A percentile compares a stretch with the other conserved stretches of the same genome.
These are phyloP conservation scores for Nicotiana benthamiana DNA, from an alignment of 257 asterid species.

Conservation along the genomic window DNA sequence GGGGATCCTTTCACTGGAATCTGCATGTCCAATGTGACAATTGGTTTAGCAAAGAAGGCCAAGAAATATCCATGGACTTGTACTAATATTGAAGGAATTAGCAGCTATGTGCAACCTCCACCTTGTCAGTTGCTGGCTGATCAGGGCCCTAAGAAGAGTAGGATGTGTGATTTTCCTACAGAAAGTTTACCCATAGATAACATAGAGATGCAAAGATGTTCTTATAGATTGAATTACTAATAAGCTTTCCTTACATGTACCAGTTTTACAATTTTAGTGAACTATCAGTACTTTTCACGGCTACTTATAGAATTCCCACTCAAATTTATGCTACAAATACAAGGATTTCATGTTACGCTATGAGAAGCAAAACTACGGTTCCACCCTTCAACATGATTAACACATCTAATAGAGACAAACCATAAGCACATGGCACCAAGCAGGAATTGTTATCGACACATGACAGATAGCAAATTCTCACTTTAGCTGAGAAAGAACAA, in stretches of 20 bases:
- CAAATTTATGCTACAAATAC: not conserved
- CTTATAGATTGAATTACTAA: conserved; percentile 29
- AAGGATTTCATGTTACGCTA: not conserved
- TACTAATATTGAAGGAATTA: conserved; percentile 42
- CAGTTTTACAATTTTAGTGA: not conserved
- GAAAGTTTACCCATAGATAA: conserved; percentile 45
- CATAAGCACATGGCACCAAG: not conserved
- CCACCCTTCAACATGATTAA: not conserved
- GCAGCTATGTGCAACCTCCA: conserved; percentile 51
- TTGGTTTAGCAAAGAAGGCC: conserved; percentile 59
- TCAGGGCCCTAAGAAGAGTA: conserved; percentile 32
- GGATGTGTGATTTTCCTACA: conserved; percentile 54
- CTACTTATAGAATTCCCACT: not conserved
- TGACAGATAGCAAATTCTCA: not conserved
- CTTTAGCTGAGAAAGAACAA: not conserved
- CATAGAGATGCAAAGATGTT: conserved; percentile 44
- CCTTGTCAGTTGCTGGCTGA: conserved; percentile 52
- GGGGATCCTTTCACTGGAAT: conserved; percentile 77
- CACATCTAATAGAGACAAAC: not conserved
- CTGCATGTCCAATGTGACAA: conserved; percentile 68
- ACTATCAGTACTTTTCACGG: not conserved
- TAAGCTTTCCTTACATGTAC: not conserved
- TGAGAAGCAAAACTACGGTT: not conserved
- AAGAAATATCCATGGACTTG: conserved; percentile 75
- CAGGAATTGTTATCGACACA: not conserved